Evolutionary conservation across 2,329 filamentous ascomycete species (phyloP), one percentile per base, ranked within the genome.

Genomic region (Celoporthe dispersa): DNA sequence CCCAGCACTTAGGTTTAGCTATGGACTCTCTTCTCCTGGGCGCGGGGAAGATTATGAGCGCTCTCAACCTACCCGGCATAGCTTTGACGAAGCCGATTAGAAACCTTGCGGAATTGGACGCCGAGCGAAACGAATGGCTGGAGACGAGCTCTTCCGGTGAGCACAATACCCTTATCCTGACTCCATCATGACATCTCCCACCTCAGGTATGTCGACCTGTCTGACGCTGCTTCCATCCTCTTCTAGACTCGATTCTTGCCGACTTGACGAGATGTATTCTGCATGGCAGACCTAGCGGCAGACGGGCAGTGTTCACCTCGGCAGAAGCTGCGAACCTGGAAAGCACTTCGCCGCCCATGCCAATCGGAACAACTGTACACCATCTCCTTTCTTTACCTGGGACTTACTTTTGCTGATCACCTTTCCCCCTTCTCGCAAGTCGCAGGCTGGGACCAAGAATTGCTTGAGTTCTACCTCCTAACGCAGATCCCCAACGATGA

Each of bases 361-460:
- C 9, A 37, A 62, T 62, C 57, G 12, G n/a, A 28, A 62, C 22
- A 62, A 62, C 16, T 62, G 22, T 41, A 28, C 35, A 2, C 60
- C 19, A 62, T 62, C 60, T 62, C n/a, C 35, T 61, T 61, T 31
- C 57, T 37, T 35, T 37, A 31, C 57, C 57, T 16, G 6, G 57
- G 12, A 35, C 33, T 41, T 7, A 22, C 60, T 62, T n/a, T 39
- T 62, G 35, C 19, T 28, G n/a, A 44, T 41, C 33, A 62, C 22
- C 14, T 62, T 41, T 25, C 33, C 60, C 60, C 33, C 22, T 62
- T 25, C 60, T 41, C 60, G 44, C 22, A 41, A 7, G 11, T 62
- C 33, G 44, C 60, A 62, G 60, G 35, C 60, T 62, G 60, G 60
- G 60, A 62, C 60, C 60, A 62, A 35, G 25, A 62, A 62, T 62